Base-by-base conservation (phyloP, 2,329 filamentous ascomycete genomes). In the Fusarium pseudonygamai region DNA sequence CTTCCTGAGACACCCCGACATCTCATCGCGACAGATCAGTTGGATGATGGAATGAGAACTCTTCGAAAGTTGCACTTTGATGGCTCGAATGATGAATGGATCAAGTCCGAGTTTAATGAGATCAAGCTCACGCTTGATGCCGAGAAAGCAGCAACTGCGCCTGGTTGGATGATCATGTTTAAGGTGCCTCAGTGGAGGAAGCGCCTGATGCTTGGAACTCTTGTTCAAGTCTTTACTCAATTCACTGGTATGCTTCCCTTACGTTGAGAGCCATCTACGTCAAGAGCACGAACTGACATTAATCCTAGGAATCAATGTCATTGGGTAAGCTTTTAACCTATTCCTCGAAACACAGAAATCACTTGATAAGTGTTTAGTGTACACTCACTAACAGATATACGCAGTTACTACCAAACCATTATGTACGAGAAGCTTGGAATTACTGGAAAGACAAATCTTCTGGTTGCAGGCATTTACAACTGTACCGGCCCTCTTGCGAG, bases 391-490 rank as follows among this genome's bases (percentile, higher is more conserved):
- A 65, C 20, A 10, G 4, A 11, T 3, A 3, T 5, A 11, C 8
- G 2, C 2, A 52, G 58, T 6, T 70, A 89, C 77, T 89, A 89
- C 72, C 85, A 86, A 65, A 87, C 85, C 0, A 84, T 85, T 39
- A 87, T 89, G 82, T 89, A 89, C 78, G 77, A 85, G 4, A 82
- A 84, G 14, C 80, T 89, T 5, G 75, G 75, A 6, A 87, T 91
- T 32, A 84, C 81, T 0, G 89, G 87, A 7, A 82, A 83, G 39
- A 84, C 83, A 28, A 86, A 83, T 30, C 83, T 89, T 6, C 84
- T 91, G 2, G 87, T 91, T 2, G 86, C 87, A 0, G 88, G 88
- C 16, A 87, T 91, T 69, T 91, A 91, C 81, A 90, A 90, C 75
- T 85, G 87, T 63, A 83, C 89, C 46, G 89, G 89, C 1, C 88